Percentiles rank a stretch among this genome's conserved stretches.
These are phyloP conservation scores for Wickerhamiella cacticola DNA, from an alignment of 805 yeast species.

Conservation along the genomic window DNA sequence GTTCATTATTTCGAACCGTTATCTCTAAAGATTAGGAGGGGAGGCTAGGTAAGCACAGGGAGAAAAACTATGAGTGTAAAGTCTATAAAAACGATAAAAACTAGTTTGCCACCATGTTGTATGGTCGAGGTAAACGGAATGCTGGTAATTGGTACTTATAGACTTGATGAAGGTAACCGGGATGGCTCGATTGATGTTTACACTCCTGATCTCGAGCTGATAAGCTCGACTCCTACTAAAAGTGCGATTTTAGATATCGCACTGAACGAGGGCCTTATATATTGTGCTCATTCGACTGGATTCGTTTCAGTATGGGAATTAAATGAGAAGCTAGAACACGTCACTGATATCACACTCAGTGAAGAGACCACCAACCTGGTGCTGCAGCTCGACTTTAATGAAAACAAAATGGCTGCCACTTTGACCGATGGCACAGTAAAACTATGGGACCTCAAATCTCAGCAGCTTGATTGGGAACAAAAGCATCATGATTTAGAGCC, in stretches of 20 bases:
- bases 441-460: conserved; percentile 26
- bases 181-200: conserved; percentile 50
- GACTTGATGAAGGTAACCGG: conserved; percentile 53
- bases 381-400: conserved; percentile 33
- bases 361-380: conserved; percentile 40
- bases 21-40: too few relatives aligned
- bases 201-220: conserved; percentile 17
- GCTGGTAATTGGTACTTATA: conserved; percentile 68
- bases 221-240: conserved; percentile 19
- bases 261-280: conserved; percentile 32
- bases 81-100: conserved; percentile 4
- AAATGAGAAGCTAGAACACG: conserved; percentile 16
- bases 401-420: conserved; percentile 39
- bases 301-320: conserved; percentile 51
- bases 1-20: neutral
- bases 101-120: conserved; percentile 75
- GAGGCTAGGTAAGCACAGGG: too few relatives aligned
- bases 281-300: conserved; percentile 72
- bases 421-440: conserved; percentile 56
- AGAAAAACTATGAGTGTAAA: neutral
- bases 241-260: conserved; percentile 66
- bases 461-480: conserved; percentile 12
- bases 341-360: conserved; percentile 35
- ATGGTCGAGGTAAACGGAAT: conserved; percentile 45
- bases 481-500: conserved; percentile 62